Evolutionary conservation across 2,329 filamentous ascomycete species (phyloP), one percentile per base, ranked within the genome.

Genomic region (Cryphonectria nitschkei): DNA sequence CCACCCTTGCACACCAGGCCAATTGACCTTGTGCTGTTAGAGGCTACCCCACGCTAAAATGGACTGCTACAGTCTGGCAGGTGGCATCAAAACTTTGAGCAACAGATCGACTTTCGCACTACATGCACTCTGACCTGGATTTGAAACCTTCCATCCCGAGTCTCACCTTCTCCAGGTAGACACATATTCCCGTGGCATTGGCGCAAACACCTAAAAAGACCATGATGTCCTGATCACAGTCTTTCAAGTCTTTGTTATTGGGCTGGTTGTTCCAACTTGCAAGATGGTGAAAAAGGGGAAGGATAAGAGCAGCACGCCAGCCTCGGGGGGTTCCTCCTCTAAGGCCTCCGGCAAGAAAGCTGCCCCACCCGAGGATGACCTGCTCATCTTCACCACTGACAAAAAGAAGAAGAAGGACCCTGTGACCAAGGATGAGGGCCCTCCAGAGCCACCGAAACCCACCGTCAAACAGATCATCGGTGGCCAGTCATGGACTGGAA

Each of bases 401-500:
- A 86, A 88, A 74, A 85, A 83, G 75, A 84, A 82, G 79, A 70
- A 68, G 66, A 67, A 50, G 8, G 74, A 74, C 54, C 74, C 73
- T 37, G 73, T 74, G 70, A 69, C 75, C 75, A 74, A 81, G 79
- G 68, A 78, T 78, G 72, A 79, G 19, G 75, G 80, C 2, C 74
- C 78, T 2, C 71, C 71, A n/a, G 85, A 81, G 0, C 86, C 86
- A 3, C 87, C 87, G 0, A 89, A 90, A 75, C 89, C 88, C 19
- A 90, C 90, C 1, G 87, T 87, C 61, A 91, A 92, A 80, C 93
- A 97, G 76, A 84, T 99, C 74, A 97, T 99, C 77, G 96, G 94
- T 58, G 96, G 96, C 65, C 90, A 94, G 71, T 98, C 94, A 75
- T 99, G 96, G 96, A 99, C 96, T 0, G 96, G 96, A 56, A 99